These are phyloP conservation scores for Beauveria asiatica DNA, from an alignment of 2,329 filamentous ascomycete species.

Conservation along the genomic window DNA sequence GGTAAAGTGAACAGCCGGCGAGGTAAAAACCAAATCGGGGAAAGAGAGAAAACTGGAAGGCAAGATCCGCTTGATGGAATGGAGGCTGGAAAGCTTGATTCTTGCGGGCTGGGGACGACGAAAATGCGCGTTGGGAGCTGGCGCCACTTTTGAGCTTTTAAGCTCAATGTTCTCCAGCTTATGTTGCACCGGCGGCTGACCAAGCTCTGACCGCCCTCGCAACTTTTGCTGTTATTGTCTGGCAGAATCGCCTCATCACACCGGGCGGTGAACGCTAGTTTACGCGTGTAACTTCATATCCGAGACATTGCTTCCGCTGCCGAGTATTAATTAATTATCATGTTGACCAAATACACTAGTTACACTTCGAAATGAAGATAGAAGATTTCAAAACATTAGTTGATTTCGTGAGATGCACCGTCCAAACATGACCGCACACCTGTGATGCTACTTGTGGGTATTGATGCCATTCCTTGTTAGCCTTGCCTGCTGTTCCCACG, in stretches of 20 bases:
- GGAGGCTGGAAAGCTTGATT: conserved; percentile 2
- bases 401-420: neutral
- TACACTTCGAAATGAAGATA: too few relatives aligned
- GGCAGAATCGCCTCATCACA: neutral
- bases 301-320: too few relatives aligned
- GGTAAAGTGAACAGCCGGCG: neutral
- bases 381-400: neutral
- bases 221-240: conserved; percentile 1
- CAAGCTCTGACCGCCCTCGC: conserved; percentile 5
- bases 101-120: neutral
- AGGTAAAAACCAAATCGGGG: neutral
- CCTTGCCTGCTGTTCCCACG: neutral
- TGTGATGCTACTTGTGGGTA: conserved; percentile 2
- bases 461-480: neutral
- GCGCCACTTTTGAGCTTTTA: neutral
- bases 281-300: too few relatives aligned
- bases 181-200: neutral
- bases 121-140: conserved; percentile 3
- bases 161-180: neutral
- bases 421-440: neutral
- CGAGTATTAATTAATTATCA: too few relatives aligned
- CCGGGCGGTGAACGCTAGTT: neutral
- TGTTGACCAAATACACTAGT: too few relatives aligned
- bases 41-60: neutral
- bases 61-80: conserved; percentile 7